These are phyloP conservation scores for Aspergillus carlsbadensis DNA, from an alignment of 495 filamentous ascomycete species.

Conservation along the genomic window DNA sequence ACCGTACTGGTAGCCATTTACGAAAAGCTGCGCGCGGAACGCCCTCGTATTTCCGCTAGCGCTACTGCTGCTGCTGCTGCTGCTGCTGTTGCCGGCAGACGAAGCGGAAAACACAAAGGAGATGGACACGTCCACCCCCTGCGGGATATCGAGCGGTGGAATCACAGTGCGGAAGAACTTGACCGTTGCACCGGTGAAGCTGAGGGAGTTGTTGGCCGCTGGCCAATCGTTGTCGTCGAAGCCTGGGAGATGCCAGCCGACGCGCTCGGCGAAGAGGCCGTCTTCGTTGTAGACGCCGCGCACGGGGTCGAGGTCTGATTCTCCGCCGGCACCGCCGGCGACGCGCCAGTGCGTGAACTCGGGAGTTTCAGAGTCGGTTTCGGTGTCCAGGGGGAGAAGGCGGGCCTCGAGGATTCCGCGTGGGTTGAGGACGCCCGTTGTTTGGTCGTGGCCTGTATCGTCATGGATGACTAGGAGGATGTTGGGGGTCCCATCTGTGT, in stretches of 20 bases:
- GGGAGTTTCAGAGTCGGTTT: conserved; percentile 19
- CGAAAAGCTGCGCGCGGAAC: conserved; percentile 41
- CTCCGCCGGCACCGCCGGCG: conserved; percentile 71
- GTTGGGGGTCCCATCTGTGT: conserved; percentile 40
- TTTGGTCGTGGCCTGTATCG: conserved; percentile 67
- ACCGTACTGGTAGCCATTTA: conserved; percentile 54
- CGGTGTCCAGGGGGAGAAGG: conserved; percentile 32
- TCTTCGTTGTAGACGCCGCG: conserved; percentile 77
- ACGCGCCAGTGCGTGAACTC: conserved; percentile 64
- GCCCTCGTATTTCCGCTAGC: conserved; percentile 14
- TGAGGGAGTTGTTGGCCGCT: conserved; percentile 21
- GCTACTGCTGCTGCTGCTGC: not conserved
- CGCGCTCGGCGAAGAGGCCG: conserved; percentile 63
- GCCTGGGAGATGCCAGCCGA: conserved; percentile 64
- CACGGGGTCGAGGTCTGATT: conserved; percentile 61
- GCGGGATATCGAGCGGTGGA: conserved; percentile 45
- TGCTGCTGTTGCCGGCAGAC: conserved; percentile 1
- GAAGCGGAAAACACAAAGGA: conserved; percentile 38
- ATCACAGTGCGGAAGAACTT: conserved; percentile 63
- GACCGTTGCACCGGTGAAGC: conserved; percentile 42
- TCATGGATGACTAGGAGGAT: conserved; percentile 71
- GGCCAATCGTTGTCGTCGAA: conserved; percentile 50
- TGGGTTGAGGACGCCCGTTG: conserved; percentile 63
- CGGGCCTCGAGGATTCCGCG: conserved; percentile 63
- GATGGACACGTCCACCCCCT: conserved; percentile 45